These are phyloP conservation scores for Echria macrotheca DNA, from an alignment of 495 filamentous ascomycete genomes.

Conservation along the genomic window DNA sequence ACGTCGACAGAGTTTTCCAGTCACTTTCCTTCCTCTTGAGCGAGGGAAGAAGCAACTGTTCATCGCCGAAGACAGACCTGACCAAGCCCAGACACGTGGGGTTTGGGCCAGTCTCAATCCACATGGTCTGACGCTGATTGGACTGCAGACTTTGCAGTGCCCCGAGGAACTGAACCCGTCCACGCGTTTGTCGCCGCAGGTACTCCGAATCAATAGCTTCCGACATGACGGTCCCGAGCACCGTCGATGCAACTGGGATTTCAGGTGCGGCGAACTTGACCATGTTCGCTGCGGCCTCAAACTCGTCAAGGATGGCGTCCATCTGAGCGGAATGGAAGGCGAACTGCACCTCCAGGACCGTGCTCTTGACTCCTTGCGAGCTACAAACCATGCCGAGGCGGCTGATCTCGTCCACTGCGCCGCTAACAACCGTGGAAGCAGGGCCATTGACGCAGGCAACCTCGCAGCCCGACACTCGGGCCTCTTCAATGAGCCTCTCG, in stretches of 20 bases:
- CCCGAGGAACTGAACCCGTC: neutral
- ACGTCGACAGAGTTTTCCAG: conserved; percentile 1
- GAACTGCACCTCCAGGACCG: conserved; percentile 41
- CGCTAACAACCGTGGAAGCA: conserved; percentile 45
- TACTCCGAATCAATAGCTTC: conserved; percentile 37
- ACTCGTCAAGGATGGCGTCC: conserved; percentile 52
- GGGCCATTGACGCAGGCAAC: conserved; percentile 50
- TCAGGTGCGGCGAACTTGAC: conserved; percentile 51
- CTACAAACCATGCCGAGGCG: conserved; percentile 44
- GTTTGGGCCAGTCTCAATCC: conserved; percentile 11
- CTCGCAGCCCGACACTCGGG: conserved; percentile 43
- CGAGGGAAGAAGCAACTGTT: neutral
- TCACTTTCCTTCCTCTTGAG: conserved; percentile 5
- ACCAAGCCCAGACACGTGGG: conserved; percentile 3
- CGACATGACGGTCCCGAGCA: conserved; percentile 46
- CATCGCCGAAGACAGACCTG: neutral
- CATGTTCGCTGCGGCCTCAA: conserved; percentile 42
- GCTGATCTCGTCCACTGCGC: conserved; percentile 38
- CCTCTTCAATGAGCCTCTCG: conserved; percentile 9
- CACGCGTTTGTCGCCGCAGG: conserved; percentile 1
- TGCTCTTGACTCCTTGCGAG: conserved; percentile 44
- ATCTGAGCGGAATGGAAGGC: conserved; percentile 64
- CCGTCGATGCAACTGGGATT: conserved; percentile 48
- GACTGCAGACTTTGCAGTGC: neutral
- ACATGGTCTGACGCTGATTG: neutral